Evolutionary conservation across 2,329 filamentous ascomycete genomes (phyloP).

Genomic region (Endoconidiophora laricicola): DNA sequence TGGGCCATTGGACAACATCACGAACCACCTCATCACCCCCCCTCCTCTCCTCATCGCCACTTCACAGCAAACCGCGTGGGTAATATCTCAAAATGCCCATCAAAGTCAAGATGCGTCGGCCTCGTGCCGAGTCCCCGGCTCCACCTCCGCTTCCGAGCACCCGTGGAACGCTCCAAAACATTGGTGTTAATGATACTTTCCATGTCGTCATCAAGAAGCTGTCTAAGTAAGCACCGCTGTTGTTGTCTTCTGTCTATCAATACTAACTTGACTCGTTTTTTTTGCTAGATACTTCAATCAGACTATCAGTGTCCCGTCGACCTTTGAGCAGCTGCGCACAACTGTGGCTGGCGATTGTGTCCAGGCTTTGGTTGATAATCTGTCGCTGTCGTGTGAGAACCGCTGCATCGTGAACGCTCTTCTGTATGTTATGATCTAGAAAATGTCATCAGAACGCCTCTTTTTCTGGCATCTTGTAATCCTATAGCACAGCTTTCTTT

Average conservation of each 20-base stretch:
- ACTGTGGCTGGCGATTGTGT: slow-evolving; percentile 44
- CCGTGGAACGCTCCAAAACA: slow-evolving; percentile 18
- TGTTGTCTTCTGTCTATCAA: neutral
- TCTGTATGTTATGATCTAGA: slow-evolving; percentile 35
- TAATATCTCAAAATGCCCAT: slow-evolving; percentile 9
- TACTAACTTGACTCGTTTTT: neutral
- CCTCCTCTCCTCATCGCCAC: too few relatives aligned
- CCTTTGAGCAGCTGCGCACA: slow-evolving; percentile 57
- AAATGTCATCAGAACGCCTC: neutral
- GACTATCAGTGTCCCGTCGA: slow-evolving; percentile 46
- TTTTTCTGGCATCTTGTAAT: neutral
- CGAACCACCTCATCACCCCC: too few relatives aligned
- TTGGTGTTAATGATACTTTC: slow-evolving; percentile 20
- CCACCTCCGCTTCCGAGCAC: slow-evolving; percentile 8
- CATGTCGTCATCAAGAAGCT: slow-evolving; percentile 46
- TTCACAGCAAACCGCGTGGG: too few relatives aligned
- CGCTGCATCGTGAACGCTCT: slow-evolving; percentile 56
- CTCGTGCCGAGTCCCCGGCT: slow-evolving; percentile 3
- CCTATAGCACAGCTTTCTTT: neutral
- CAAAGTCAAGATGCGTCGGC: slow-evolving; percentile 12
- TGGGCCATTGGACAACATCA: too few relatives aligned
- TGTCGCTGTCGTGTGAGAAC: slow-evolving; percentile 47
- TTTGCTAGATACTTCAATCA: slow-evolving; percentile 42
- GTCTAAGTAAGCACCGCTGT: slow-evolving; percentile 31
- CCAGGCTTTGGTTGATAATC: slow-evolving; percentile 43